Base-by-base conservation (phyloP, 225 moss, liverwort and hornwort species). In the Physcomitrellopsis africana region DNA sequence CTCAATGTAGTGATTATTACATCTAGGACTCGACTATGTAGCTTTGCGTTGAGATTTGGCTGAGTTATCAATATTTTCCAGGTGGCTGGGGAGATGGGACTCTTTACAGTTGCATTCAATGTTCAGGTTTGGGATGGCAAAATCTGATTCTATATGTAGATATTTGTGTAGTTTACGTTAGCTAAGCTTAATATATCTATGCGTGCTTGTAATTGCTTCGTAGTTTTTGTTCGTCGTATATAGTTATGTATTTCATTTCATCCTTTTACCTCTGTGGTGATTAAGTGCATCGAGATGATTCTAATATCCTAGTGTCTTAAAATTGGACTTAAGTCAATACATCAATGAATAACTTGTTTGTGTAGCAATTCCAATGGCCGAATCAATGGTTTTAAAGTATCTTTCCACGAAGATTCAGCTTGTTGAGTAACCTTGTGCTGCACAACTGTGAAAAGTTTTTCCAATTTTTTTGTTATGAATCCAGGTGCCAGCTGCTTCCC, bases 101-200 rank as follows among this genome's bases (percentile, higher is more conserved):
- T 79, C 51, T 94, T 90, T 51, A 94, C 92, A 63, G 60, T 94
- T 17, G 94, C 89, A n/a, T 90, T 94, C 71, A 94, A 94, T 83
- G 90, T 94, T 68, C 94, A 94, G 90, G 94, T 94, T 81, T 68
- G 70, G 55, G 19, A 18, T 13, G 46, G 16, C 17, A 59, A 3
- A 24, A 73, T 43, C 44, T 58, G 67, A 43, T 29, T 45, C 41
- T 16, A 9, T 73, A 22, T 37, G 24, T 19, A 44, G 37, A 47
- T 71, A 58, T 41, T 14, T 59, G 11, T 10, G 53, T 56, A 54
- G 22, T 72, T 37, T 37, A 58, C 24, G 49, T 18, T 37, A 72
- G 14, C 18, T 12, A 32, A 56, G 17, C 9, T 78, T 20, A 58
- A 48, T 11, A 48, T n/a, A 59, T 49, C 42, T 65, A 0, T 58